A percentile compares a stretch with the other conserved stretches of the same genome.
These are phyloP conservation scores for Starmerella cellae DNA, from an alignment of 805 yeast genomes.

Conservation along the genomic window DNA sequence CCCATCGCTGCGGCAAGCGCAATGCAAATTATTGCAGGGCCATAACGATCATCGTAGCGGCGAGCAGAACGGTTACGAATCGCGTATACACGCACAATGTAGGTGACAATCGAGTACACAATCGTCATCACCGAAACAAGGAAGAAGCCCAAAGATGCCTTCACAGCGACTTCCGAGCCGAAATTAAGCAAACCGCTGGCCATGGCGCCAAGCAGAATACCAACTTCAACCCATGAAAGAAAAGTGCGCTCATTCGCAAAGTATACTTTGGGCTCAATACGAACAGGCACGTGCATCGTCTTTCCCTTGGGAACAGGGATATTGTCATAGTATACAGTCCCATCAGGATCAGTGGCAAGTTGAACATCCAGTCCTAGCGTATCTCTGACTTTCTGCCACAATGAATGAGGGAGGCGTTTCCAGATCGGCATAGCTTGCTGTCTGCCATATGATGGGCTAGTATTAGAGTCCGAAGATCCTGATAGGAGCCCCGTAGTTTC, in stretches of 20 bases:
- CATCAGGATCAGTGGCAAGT: slow-evolving; percentile 44
- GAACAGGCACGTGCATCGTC: slow-evolving; percentile 77
- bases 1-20: slow-evolving; percentile 58
- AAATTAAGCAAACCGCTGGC: slow-evolving; percentile 76
- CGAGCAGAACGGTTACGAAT: slow-evolving; percentile 74
- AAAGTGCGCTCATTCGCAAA: slow-evolving; percentile 96
- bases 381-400: slow-evolving; percentile 2
- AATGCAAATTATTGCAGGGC: slow-evolving; percentile 72
- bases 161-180: slow-evolving; percentile 61
- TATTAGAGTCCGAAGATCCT: slow-evolving; percentile 1
- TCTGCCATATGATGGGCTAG: background rate
- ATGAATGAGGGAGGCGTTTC: background rate
- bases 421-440: background rate
- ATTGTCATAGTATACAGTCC: slow-evolving; percentile 45
- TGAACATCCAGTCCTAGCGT: slow-evolving; percentile 19
- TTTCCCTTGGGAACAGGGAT: slow-evolving; percentile 78
- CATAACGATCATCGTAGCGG: slow-evolving; percentile 73
- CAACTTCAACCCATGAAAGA: slow-evolving; percentile 84
- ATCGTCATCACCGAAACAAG: slow-evolving; percentile 64
- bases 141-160: slow-evolving; percentile 80
- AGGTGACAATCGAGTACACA: slow-evolving; percentile 55
- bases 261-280: slow-evolving; percentile 98
- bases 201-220: slow-evolving; percentile 75
- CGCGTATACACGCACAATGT: slow-evolving; percentile 67
- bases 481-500: slow-evolving; percentile 19